Evolutionary conservation across 768 basidiomycete genomes (phyloP).

Genomic region (Fomitopsis serialis): DNA sequence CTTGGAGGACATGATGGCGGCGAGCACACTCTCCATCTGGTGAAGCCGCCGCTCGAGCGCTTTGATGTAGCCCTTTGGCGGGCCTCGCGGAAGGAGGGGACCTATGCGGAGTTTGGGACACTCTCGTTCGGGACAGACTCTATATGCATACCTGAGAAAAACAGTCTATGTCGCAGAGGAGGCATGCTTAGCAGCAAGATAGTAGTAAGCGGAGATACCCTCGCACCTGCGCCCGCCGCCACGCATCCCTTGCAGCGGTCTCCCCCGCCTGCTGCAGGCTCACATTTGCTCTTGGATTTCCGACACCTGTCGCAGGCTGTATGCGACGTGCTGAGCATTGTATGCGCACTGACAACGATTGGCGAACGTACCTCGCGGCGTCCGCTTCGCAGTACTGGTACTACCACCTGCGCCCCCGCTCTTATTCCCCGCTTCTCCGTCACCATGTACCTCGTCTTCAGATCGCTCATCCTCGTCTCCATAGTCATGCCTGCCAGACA

Average conservation of each 20-base stretch:
- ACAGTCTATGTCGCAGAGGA: conserved; percentile 11
- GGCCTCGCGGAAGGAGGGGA: conserved; percentile 76
- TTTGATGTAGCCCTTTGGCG: conserved; percentile 90
- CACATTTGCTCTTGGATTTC: conserved; percentile 86
- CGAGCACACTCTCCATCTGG: conserved; percentile 84
- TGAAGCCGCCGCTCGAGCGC: conserved; percentile 90
- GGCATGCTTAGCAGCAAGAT: no score
- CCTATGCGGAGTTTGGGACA: conserved; percentile 31
- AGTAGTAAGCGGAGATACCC: background rate
- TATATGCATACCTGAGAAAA: conserved; percentile 54
- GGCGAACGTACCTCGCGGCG: background rate
- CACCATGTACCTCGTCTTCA: background rate
- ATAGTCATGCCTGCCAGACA: no score
- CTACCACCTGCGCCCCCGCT: background rate
- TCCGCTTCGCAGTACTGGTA: background rate
- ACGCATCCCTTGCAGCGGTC: conserved; percentile 53
- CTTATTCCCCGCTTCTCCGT: background rate
- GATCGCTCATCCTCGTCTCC: background rate
- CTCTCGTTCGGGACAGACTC: conserved; percentile 39
- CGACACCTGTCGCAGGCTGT: conserved; percentile 83
- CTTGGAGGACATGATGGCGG: conserved; percentile 69
- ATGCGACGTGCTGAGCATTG: background rate
- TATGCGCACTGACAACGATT: background rate
- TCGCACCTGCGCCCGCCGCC: conserved; percentile 35
- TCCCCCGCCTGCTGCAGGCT: conserved; percentile 57